Evolutionary conservation across 768 basidiomycete genomes (phyloP).

Genomic region (Mycena maculata): DNA sequence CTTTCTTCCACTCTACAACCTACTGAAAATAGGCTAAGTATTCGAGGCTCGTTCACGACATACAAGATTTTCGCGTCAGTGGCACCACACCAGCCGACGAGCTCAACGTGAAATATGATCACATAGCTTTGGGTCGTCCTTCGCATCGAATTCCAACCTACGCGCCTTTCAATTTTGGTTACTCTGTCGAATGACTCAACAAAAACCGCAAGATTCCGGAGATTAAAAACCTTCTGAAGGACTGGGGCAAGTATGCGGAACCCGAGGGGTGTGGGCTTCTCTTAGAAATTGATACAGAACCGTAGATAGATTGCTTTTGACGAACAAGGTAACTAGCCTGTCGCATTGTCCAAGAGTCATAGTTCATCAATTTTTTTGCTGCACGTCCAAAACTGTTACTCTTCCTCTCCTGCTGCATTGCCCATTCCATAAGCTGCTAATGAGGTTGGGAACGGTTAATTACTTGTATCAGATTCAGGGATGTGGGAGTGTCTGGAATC

Average conservation of each 20-base stretch:
- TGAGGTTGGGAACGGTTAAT: slow-evolving; percentile 3
- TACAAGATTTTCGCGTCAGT: background rate
- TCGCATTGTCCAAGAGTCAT: background rate
- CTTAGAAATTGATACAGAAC: background rate
- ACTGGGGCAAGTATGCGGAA: background rate
- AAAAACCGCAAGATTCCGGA: background rate
- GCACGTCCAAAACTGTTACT: background rate
- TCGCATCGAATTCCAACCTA: background rate
- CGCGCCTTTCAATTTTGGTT: background rate
- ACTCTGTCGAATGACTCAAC: background rate
- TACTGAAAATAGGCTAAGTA: background rate
- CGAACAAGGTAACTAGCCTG: background rate
- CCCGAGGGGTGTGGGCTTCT: background rate
- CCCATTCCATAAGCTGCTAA: slow-evolving; percentile 4
- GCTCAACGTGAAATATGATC: background rate
- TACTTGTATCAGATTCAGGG: background rate
- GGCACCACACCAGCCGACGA: background rate
- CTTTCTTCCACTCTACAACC: background rate
- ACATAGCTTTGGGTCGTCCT: background rate
- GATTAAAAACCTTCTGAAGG: background rate
- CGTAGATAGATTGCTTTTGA: background rate
- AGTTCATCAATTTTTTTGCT: background rate
- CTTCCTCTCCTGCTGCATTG: background rate
- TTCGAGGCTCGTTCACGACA: background rate
- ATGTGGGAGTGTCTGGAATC: background rate